Conservation (phyloP, 2,329 filamentous ascomycete species). For the Endothia cerciana region DNA sequence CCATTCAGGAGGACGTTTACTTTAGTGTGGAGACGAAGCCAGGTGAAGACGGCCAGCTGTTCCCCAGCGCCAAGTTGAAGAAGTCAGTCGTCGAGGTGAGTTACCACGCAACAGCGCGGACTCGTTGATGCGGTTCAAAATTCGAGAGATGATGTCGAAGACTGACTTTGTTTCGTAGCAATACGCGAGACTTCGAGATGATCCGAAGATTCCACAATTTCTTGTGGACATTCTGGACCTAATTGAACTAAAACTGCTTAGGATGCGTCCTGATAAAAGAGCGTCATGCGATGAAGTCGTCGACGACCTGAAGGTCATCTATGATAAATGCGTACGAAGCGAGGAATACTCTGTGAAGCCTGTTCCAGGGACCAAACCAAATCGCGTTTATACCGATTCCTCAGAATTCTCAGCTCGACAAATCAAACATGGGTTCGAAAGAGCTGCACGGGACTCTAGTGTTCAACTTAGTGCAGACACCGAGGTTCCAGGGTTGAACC, state of each 20-base stretch:
- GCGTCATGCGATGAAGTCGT: slow-evolving; percentile 14
- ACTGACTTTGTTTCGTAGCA: slow-evolving; percentile 7
- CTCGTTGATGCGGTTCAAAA: not conserved
- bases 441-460: not conserved
- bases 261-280: slow-evolving; percentile 11
- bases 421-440: not conserved
- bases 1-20: slow-evolving; percentile 10
- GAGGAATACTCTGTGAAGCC: slow-evolving; percentile 8
- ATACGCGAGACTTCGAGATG: not conserved
- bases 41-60: not conserved
- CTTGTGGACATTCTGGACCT: slow-evolving; percentile 11
- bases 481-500: too few species aligned
- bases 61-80: not conserved
- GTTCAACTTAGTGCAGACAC: too few species aligned
- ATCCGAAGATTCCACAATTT: not conserved
- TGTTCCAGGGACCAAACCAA: not conserved
- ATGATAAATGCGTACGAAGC: not conserved
- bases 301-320: not conserved
- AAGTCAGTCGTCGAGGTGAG: slow-evolving; percentile 4
- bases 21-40: not conserved
- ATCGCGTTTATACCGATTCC: not conserved
- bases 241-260: slow-evolving; percentile 14
- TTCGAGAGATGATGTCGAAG: not conserved
- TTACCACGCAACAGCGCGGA: not conserved
- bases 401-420: not conserved